phyloP scores from a whole-genome alignment of 352 stramenopile genomes.

The Phytophthora litchii region DNA sequence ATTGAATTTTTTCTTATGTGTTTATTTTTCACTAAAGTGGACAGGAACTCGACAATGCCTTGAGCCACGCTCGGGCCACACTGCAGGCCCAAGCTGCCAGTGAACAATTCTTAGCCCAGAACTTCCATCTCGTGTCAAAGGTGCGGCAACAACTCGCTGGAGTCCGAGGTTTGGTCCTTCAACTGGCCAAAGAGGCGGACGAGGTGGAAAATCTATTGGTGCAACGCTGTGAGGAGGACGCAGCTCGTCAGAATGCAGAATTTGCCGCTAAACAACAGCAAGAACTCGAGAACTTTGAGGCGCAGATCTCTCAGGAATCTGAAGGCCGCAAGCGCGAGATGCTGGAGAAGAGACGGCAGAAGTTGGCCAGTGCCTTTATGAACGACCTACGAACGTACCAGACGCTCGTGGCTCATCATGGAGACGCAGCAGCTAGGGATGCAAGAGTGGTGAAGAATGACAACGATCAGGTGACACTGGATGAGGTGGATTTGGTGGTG shows the following conservation, averaged over 20 bases:
- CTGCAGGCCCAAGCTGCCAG: slow-evolving; percentile 70
- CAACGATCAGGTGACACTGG: slow-evolving; percentile 53
- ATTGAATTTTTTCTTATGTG: slow-evolving; percentile 18
- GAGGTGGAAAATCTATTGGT: slow-evolving; percentile 76
- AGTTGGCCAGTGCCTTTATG: slow-evolving; percentile 65
- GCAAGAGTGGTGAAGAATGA: slow-evolving; percentile 3
- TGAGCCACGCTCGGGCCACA: slow-evolving; percentile 45
- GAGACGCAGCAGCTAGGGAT: slow-evolving; percentile 25
- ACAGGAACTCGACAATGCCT: slow-evolving; percentile 48
- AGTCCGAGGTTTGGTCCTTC: slow-evolving; percentile 54
- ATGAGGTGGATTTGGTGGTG: slow-evolving; percentile 78
- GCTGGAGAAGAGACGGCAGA: slow-evolving; percentile 59
- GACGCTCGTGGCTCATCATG: slow-evolving; percentile 68
- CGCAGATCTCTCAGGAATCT: slow-evolving; percentile 64
- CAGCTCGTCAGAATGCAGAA: slow-evolving; percentile 72
- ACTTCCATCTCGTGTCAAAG: slow-evolving; percentile 62
- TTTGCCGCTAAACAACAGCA: slow-evolving; percentile 74
- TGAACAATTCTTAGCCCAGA: slow-evolving; percentile 67
- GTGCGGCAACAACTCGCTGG: slow-evolving; percentile 61
- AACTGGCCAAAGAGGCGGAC: slow-evolving; percentile 63
- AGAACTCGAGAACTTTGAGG: slow-evolving; percentile 78
- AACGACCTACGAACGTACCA: slow-evolving; percentile 86
- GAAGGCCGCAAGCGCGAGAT: slow-evolving; percentile 63
- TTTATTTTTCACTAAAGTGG: slow-evolving; percentile 39
- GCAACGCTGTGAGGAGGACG: slow-evolving; percentile 73